These are phyloP conservation scores for Tylopilus balloui DNA, from an alignment of 768 basidiomycete species.

Conservation along the genomic window DNA sequence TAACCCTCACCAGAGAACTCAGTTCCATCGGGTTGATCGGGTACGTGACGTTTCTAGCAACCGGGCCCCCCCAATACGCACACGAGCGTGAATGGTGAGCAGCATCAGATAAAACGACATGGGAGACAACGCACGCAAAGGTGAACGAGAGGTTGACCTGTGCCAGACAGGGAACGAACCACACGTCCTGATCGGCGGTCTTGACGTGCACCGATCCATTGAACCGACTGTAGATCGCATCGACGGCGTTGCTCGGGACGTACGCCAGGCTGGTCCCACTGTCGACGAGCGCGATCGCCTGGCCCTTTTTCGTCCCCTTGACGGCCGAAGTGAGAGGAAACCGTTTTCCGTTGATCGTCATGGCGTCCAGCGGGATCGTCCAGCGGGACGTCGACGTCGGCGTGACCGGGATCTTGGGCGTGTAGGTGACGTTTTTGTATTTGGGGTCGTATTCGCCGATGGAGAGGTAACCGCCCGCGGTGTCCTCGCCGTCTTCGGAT, in stretches of 20 bases:
- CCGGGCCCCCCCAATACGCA: too few species aligned
- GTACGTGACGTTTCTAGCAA: conserved; percentile 27
- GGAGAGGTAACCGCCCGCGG: conserved; percentile 38
- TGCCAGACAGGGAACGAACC: conserved; percentile 35
- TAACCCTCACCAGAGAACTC: conserved; percentile 28
- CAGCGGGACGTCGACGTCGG: conserved; percentile 36
- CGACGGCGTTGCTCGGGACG: conserved; percentile 31
- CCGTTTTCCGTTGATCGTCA: conserved; percentile 33
- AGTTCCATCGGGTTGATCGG: conserved; percentile 45
- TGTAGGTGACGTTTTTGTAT: conserved; percentile 28
- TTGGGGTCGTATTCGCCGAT: conserved; percentile 41
- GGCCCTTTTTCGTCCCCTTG: conserved; percentile 27
- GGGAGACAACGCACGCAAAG: conserved; percentile 8
- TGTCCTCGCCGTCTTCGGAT: conserved; percentile 37
- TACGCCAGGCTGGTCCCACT: conserved; percentile 41
- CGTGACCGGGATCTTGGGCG: conserved; percentile 32
- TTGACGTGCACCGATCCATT: conserved; percentile 34
- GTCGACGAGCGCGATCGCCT: conserved; percentile 38
- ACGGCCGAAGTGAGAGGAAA: conserved; percentile 30
- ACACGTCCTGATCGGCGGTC: conserved; percentile 26
- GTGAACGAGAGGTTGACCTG: conserved; percentile 29
- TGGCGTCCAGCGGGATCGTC: conserved; percentile 39
- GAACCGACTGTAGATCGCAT: conserved; percentile 39
- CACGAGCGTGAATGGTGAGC: too few species aligned
- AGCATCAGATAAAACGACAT: neutral